phyloP scores from a whole-genome alignment of 2,329 filamentous ascomycete genomes.

The Mariannaea elegans region DNA sequence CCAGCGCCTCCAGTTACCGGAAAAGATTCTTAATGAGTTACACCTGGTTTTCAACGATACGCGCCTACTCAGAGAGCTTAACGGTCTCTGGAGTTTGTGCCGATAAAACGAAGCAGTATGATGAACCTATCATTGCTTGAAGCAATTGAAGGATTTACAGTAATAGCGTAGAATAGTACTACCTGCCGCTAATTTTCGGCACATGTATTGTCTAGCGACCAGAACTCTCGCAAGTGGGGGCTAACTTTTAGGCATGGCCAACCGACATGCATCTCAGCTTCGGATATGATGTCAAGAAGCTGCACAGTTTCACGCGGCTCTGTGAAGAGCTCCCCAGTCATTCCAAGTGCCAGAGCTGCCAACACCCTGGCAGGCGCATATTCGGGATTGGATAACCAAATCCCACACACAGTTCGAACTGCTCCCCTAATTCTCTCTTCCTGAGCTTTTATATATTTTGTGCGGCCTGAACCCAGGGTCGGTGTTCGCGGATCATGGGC shows the following conservation, averaged over 20 bases:
- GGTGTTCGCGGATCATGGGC: conserved; percentile 3
- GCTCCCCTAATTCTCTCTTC: neutral
- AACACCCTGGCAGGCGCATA: neutral
- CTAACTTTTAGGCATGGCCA: conserved; percentile 13
- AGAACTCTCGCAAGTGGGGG: neutral
- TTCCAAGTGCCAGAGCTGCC: conserved; percentile 1
- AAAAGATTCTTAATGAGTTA: no score
- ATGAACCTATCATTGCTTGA: no score
- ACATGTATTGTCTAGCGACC: no score
- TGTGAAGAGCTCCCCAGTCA: conserved; percentile 4
- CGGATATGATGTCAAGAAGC: neutral
- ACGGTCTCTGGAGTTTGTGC: no score
- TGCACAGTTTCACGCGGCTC: neutral
- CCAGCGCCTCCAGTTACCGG: no score
- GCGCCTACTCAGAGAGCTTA: no score
- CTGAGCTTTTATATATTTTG: neutral
- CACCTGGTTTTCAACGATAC: no score
- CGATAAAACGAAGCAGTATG: no score
- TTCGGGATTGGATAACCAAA: neutral
- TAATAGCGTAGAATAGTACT: no score
- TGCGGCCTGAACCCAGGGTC: neutral
- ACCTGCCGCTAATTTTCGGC: no score
- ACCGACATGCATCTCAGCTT: neutral
- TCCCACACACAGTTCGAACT: conserved; percentile 6
- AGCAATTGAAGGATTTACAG: no score